Evolutionary conservation across 495 filamentous ascomycete genomes (phyloP).

Genomic region (Penicillium alfredii): DNA sequence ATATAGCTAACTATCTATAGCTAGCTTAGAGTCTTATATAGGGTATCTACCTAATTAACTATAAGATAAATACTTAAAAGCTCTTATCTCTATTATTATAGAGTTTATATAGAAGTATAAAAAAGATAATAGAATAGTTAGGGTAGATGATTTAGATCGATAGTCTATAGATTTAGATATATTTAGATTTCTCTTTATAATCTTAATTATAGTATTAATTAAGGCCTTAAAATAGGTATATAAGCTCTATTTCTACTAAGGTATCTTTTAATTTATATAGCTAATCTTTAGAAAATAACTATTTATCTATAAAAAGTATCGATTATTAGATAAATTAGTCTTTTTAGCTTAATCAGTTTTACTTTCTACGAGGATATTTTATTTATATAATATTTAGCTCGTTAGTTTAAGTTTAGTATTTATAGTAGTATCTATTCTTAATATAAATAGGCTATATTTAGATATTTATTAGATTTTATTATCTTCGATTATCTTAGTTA

Average conservation of each 20-base stretch:
- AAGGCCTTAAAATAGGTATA: slow-evolving; percentile 16
- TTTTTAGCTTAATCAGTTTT: slow-evolving; percentile 6
- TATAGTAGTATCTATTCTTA: too few species aligned
- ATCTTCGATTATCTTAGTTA: too few species aligned
- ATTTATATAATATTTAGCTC: slow-evolving; percentile 11
- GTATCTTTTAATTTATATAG: too few species aligned
- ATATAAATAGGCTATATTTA: too few species aligned
- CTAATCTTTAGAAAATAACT: slow-evolving; percentile 10
- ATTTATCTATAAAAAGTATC: slow-evolving; percentile 9
- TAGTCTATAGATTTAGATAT: slow-evolving; percentile 24
- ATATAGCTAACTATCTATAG: slow-evolving; percentile 4
- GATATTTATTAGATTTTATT: too few species aligned
- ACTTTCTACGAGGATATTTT: slow-evolving; percentile 10
- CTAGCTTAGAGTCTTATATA: slow-evolving; percentile 5
- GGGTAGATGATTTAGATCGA: slow-evolving; percentile 27
- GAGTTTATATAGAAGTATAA: slow-evolving; percentile 34
- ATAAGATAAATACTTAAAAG: slow-evolving; percentile 13
- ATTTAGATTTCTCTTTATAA: slow-evolving; percentile 20
- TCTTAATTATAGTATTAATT: slow-evolving; percentile 15
- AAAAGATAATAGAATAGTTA: slow-evolving; percentile 30
- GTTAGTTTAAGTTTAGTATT: too few species aligned
- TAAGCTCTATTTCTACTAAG: too few species aligned
- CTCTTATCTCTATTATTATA: slow-evolving; percentile 22
- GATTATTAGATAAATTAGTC: slow-evolving; percentile 5
- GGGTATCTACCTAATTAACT: slow-evolving; percentile 1